Base-by-base conservation (phyloP, 495 filamentous ascomycete species). In the Coniosporium apollinis region DNA sequence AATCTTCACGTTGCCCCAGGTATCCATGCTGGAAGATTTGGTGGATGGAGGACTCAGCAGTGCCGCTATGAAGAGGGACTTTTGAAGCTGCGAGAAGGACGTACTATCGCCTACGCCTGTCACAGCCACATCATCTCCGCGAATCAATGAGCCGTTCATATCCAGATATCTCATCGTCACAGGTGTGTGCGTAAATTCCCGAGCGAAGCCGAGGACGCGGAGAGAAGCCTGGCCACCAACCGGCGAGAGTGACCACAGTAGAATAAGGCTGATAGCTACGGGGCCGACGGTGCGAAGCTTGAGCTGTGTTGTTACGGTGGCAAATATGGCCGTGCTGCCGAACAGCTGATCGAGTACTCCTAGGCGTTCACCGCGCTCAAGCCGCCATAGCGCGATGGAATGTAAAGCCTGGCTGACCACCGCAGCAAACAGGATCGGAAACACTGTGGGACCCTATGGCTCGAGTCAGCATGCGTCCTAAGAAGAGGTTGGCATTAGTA, bases 1-100 rank as follows among this genome's bases (percentile, higher is more conserved):
- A 22, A 47, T 36, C 22, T 47, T 47, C 4, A 47, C 5, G 19
- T 43, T 48, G 5, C 45, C 41, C 45, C 41, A 48, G n/a, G 18
- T 41, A 25, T 48, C 45, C 33, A 48, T 33, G 4, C 19, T 34
- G 19, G 32, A 34, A 18, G 6, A 18, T 21, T 34, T 40, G 14
- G 30, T 14, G 13, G 30, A 25, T 16, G 5, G 14, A 25, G 38
- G 38, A 13, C 38, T 33, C 13, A 40, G 30, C 5, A 40, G 30
- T 3, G 38, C 1, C n/a, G 30, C 30, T 3, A 19, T 21, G 19
- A 34, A 34, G 6, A 34, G 6, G 14, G 14, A 3, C n/a, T n/a
- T n/a, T n/a, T n/a, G n/a, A n/a, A n/a, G n/a, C n/a, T n/a, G n/a
- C n/a, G n/a, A n/a, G n/a, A n/a, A n/a, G n/a, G n/a, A n/a, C n/a